These are phyloP conservation scores for Lagenidium giganteum DNA, from an alignment of 352 stramenopile genomes.

Conservation along the genomic window DNA sequence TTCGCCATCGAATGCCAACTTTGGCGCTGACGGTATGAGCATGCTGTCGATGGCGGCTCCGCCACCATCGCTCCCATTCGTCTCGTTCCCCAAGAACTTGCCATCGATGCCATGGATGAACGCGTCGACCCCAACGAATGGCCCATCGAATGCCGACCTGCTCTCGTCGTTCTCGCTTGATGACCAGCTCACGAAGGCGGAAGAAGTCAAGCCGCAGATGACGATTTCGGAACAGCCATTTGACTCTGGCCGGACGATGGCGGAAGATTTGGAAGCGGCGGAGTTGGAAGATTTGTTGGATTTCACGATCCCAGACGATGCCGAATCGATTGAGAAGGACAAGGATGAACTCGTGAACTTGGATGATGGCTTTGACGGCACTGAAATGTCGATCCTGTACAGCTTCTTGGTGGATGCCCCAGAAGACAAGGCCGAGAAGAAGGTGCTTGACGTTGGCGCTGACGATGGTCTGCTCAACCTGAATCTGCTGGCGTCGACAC, in stretches of 20 bases:
- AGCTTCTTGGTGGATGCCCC: conserved; percentile 58
- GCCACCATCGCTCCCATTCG: conserved; percentile 43
- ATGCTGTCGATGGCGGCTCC: conserved; percentile 47
- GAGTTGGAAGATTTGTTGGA: conserved; percentile 57
- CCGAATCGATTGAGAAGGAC: conserved; percentile 34
- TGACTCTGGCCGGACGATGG: conserved; percentile 2
- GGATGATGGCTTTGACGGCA: conserved; percentile 63
- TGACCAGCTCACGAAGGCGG: conserved; percentile 30
- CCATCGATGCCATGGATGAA: conserved; percentile 32
- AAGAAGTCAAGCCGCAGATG: conserved; percentile 18
- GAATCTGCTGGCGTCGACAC: conserved; percentile 41
- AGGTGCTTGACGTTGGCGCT: conserved; percentile 20
- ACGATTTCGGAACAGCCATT: too few relatives aligned
- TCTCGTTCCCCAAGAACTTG: conserved; percentile 42
- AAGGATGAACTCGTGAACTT: conserved; percentile 56
- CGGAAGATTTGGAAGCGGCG: conserved; percentile 37
- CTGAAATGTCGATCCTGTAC: conserved; percentile 76
- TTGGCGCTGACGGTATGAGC: conserved; percentile 29
- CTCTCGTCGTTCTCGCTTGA: conserved; percentile 20
- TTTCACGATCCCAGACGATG: conserved; percentile 45
- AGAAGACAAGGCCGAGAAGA: conserved; percentile 45
- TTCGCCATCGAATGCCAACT: conserved; percentile 6
- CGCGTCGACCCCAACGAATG: too few relatives aligned
- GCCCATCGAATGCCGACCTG: too few relatives aligned
- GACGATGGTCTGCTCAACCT: conserved; percentile 59